These are phyloP conservation scores for Solanum hybrid DNA, from an alignment of 305 asterid genomes.

Conservation along the genomic window DNA sequence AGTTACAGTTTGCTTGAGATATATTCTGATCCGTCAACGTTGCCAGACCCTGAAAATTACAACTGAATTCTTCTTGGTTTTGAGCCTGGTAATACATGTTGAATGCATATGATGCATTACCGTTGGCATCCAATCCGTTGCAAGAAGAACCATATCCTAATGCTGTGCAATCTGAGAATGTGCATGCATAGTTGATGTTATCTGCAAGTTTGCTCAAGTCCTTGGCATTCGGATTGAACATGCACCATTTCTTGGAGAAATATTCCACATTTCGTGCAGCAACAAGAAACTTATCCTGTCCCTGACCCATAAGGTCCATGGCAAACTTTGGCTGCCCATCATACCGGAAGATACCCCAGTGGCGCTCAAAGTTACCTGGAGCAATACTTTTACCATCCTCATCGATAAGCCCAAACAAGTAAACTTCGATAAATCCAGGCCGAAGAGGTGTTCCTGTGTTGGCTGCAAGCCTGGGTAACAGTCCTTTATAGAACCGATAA, in stretches of 20 bases:
- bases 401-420: conserved; percentile 85
- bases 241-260: conserved; percentile 69
- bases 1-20: conserved; percentile 80
- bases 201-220: conserved; percentile 55
- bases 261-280: conserved; percentile 72
- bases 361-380: conserved; percentile 90
- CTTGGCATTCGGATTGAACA: conserved; percentile 48
- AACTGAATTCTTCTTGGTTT: conserved; percentile 48
- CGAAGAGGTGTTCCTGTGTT: conserved; percentile 90
- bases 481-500: conserved; percentile 73
- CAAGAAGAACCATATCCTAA: conserved; percentile 93
- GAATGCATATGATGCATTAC: conserved; percentile 84
- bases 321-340: conserved; percentile 96
- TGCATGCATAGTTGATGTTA: conserved; percentile 69
- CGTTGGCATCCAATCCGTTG: conserved; percentile 66
- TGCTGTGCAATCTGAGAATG: conserved; percentile 76
- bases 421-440: conserved; percentile 68
- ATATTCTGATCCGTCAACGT: conserved; percentile 51
- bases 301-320: conserved; percentile 71
- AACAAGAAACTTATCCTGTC: conserved; percentile 45
- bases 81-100: conserved; percentile 76
- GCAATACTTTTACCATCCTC: conserved; percentile 85
- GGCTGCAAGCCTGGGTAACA: conserved; percentile 63
- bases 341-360: conserved; percentile 88
- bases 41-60: conserved; percentile 79